These are phyloP conservation scores for Xylaria sp. DNA, from an alignment of 2,329 filamentous ascomycete species.

Conservation along the genomic window DNA sequence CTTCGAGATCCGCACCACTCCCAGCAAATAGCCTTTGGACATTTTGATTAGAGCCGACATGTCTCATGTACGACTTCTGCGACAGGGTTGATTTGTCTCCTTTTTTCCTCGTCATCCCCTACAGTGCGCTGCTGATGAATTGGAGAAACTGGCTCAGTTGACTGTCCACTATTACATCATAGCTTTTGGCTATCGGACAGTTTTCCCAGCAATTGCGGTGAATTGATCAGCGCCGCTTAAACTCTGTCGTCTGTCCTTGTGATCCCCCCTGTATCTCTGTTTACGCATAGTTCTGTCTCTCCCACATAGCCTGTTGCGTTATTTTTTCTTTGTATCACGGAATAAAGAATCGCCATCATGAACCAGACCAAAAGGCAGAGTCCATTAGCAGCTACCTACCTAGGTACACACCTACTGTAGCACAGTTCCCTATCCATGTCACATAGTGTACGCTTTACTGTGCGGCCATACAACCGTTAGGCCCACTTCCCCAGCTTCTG, in stretches of 20 bases:
- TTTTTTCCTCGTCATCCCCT: not conserved
- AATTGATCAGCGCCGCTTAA: conserved; percentile 3
- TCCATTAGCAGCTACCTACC: too few relatives aligned
- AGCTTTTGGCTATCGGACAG: not conserved
- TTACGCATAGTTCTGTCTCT: not conserved
- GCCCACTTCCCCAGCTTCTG: conserved; percentile 30
- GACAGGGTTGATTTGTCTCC: not conserved
- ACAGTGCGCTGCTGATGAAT: conserved; percentile 7
- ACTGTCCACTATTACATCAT: conserved; percentile 27
- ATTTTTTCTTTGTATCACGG: not conserved
- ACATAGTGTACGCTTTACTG: not conserved
- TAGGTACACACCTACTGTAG: too few relatives aligned
- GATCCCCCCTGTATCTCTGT: not conserved
- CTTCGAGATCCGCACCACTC: conserved; percentile 13
- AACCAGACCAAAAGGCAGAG: not conserved
- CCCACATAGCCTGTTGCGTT: not conserved
- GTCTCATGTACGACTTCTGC: not conserved
- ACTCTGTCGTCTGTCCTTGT: not conserved
- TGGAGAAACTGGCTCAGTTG: conserved; percentile 9
- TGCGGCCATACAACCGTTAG: conserved; percentile 12
- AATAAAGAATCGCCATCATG: not conserved
- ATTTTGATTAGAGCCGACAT: not conserved
- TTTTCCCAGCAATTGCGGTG: conserved; percentile 9
- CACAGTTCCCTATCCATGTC: not conserved
- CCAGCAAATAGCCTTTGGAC: not conserved